These are phyloP conservation scores for Chrysoporthe cubensis DNA, from an alignment of 2,329 filamentous ascomycete species.

Conservation along the genomic window DNA sequence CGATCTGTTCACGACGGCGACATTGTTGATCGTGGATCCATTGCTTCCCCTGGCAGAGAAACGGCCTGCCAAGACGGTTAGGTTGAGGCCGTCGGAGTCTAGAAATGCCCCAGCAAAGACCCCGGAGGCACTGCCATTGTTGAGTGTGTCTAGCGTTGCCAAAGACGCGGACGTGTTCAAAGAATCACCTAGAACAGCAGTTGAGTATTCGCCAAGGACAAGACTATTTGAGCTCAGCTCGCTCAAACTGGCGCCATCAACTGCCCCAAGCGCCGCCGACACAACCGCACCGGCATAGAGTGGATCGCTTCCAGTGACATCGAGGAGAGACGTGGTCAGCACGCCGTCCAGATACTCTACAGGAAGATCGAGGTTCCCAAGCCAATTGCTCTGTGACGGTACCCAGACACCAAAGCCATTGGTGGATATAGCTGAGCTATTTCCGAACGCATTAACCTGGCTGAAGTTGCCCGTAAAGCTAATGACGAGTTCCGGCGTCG, in stretches of 20 bases:
- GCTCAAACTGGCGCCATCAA: conserved; percentile 71
- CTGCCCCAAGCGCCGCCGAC: conserved; percentile 73
- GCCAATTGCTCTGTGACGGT: conserved; percentile 81
- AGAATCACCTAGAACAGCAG: conserved; percentile 54
- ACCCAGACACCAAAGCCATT: conserved; percentile 91
- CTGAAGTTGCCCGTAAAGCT: conserved; percentile 81
- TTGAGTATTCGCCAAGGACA: conserved; percentile 57
- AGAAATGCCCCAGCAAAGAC: conserved; percentile 83
- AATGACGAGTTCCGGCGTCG: conserved; percentile 72
- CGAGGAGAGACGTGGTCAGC: conserved; percentile 70
- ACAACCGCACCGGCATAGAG: conserved; percentile 84
- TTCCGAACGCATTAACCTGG: conserved; percentile 69
- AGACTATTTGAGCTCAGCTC: conserved; percentile 13
- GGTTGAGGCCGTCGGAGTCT: conserved; percentile 68
- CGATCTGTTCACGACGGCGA: conserved; percentile 81
- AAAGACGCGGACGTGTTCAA: conserved; percentile 38
- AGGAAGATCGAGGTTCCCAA: conserved; percentile 73
- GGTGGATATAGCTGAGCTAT: conserved; percentile 63
- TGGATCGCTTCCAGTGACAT: conserved; percentile 63
- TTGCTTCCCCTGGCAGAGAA: conserved; percentile 74
- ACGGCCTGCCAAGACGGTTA: conserved; percentile 86
- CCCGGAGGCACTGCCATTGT: conserved; percentile 57
- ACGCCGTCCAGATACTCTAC: conserved; percentile 72
- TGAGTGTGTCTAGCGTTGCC: conserved; percentile 51
- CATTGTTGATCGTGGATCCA: conserved; percentile 74